phyloP scores from a whole-genome alignment of 805 yeast genomes.

The Yamadazyma scolyti region DNA sequence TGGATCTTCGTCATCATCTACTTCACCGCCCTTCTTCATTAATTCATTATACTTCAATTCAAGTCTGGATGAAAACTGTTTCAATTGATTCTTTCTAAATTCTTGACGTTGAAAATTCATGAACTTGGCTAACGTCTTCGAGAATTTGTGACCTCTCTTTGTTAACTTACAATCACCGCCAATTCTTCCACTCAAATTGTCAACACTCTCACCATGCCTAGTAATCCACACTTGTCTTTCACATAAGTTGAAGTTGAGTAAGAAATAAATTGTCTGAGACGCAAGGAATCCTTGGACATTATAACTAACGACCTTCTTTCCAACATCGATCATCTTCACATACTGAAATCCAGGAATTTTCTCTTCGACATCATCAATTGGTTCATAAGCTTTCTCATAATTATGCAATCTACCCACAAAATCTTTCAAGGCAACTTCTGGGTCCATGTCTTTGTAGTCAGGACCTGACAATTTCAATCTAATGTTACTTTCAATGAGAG shows the following conservation, averaged over 20 bases:
- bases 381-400: conserved; percentile 86
- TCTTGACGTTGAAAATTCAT: conserved; percentile 66
- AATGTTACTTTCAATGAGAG: conserved; percentile 78
- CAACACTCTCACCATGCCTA: conserved; percentile 89
- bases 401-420: conserved; percentile 77
- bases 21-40: conserved; percentile 3
- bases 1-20: conserved; percentile 16
- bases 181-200: conserved; percentile 78
- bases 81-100: conserved; percentile 62
- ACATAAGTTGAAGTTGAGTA: conserved; percentile 81
- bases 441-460: conserved; percentile 84
- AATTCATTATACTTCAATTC: conserved; percentile 35
- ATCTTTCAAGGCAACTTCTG: conserved; percentile 72
- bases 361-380: conserved; percentile 80
- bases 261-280: conserved; percentile 87
- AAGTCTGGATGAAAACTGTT: conserved; percentile 44
- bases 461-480: conserved; percentile 88
- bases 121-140: conserved; percentile 70
- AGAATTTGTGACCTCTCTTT: conserved; percentile 69
- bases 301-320: conserved; percentile 88
- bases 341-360: conserved; percentile 69
- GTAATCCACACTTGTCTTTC: conserved; percentile 94
- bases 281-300: conserved; percentile 85
- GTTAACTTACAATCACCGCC: conserved; percentile 91
- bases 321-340: conserved; percentile 94